phyloP scores from a whole-genome alignment of 495 filamentous ascomycete genomes.

The Staphylotrichum tortipilum region DNA sequence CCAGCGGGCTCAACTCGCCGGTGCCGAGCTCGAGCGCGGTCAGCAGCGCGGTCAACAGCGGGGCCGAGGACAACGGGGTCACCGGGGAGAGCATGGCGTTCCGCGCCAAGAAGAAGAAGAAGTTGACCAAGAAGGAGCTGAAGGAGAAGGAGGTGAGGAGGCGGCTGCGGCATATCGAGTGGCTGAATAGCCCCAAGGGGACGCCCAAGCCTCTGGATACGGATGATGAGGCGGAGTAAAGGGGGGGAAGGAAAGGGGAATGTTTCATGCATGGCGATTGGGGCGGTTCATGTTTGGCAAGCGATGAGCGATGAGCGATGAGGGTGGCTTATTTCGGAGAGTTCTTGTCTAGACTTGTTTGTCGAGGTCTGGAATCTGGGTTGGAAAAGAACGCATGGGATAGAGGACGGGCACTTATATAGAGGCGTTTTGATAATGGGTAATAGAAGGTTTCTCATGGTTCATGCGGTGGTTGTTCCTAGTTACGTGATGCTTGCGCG shows the following conservation, averaged over 20 bases:
- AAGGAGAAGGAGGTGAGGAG: slow-evolving; percentile 88
- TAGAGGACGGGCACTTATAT: background rate
- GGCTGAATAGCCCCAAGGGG: slow-evolving; percentile 71
- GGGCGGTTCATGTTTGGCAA: too few relatives aligned
- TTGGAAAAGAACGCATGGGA: background rate
- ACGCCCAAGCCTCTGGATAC: slow-evolving; percentile 72
- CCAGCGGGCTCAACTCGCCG: slow-evolving; percentile 36
- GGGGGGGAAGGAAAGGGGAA: too few relatives aligned
- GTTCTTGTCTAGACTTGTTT: too few relatives aligned
- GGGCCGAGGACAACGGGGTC: slow-evolving; percentile 58
- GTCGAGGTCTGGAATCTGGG: background rate
- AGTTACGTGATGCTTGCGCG: too few relatives aligned
- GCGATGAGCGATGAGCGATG: too few relatives aligned
- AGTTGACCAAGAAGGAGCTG: slow-evolving; percentile 89
- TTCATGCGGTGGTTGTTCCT: too few relatives aligned
- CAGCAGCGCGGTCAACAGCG: slow-evolving; percentile 65
- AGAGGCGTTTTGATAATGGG: background rate
- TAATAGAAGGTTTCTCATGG: background rate
- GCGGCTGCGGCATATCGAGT: slow-evolving; percentile 89
- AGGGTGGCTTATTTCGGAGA: too few relatives aligned
- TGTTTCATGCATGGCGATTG: too few relatives aligned
- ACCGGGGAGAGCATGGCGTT: slow-evolving; percentile 65
- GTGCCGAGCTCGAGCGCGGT: slow-evolving; percentile 31
- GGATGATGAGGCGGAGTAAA: slow-evolving; percentile 59
- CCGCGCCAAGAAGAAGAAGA: slow-evolving; percentile 88